phyloP scores from a whole-genome alignment of 106 monocot species.

The Phalaenopsis equestris region DNA sequence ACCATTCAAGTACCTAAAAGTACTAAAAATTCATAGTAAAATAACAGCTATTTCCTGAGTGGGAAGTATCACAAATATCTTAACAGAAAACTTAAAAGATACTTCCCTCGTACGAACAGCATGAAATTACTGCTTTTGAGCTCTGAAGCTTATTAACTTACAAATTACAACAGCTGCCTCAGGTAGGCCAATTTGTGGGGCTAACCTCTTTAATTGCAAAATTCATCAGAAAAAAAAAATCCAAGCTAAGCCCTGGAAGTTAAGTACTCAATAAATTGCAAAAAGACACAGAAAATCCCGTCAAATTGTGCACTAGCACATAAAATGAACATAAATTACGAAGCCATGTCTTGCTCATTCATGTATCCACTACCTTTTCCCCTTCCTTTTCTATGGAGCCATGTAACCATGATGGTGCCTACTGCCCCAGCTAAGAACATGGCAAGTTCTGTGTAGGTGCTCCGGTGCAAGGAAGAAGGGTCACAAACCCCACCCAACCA shows the following conservation, averaged over 20 bases:
- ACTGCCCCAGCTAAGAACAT: neutral
- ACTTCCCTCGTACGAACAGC: neutral
- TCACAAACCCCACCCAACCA: neutral
- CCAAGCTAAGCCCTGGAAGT: neutral
- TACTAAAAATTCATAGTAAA: neutral
- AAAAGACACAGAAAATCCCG: neutral
- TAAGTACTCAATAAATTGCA: neutral
- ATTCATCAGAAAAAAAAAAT: neutral
- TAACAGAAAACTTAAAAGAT: neutral
- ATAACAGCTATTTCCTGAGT: neutral
- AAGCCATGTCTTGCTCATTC: neutral
- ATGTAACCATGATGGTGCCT: neutral
- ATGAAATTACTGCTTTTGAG: neutral
- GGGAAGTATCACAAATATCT: neutral
- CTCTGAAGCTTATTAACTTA: neutral
- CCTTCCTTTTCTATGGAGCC: neutral
- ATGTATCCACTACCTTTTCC: neutral
- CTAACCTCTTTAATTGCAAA: neutral
- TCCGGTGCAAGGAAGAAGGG: neutral
- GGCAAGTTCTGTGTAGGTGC: neutral
- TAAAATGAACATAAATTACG: neutral
- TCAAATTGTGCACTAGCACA: neutral
- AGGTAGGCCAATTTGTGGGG: neutral
- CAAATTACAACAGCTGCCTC: neutral
- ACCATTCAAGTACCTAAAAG: neutral